These are phyloP conservation scores for Coprinopsis strossmayeri DNA, from an alignment of 768 basidiomycete species.

Conservation along the genomic window DNA sequence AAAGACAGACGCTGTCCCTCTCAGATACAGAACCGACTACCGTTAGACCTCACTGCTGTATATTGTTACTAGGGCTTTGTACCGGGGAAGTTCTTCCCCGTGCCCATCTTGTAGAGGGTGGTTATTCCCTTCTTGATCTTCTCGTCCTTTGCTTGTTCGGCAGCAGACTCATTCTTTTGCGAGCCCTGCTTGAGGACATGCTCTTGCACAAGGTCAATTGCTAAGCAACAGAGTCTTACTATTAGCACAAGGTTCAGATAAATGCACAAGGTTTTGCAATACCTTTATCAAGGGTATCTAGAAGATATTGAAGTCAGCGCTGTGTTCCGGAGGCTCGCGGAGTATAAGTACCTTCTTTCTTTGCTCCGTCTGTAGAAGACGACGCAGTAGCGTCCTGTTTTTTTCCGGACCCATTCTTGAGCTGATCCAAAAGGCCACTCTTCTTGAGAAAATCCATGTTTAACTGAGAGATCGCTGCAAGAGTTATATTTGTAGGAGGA, in stretches of 20 bases:
- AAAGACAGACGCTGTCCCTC: no score
- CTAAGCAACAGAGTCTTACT: constrained; percentile 13
- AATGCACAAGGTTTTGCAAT: neutral
- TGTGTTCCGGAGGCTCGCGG: neutral
- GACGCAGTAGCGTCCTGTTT: neutral
- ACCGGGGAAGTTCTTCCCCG: constrained; percentile 27
- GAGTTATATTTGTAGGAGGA: no score
- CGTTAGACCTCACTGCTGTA: no score
- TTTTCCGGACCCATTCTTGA: neutral
- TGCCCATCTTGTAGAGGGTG: constrained; percentile 24
- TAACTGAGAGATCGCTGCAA: no score
- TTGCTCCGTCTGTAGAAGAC: neutral
- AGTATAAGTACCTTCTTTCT: constrained; percentile 1
- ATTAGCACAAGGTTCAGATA: neutral
- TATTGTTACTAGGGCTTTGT: no score
- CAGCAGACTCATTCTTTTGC: constrained; percentile 30
- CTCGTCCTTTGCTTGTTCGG: constrained; percentile 35
- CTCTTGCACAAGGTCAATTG: constrained; percentile 35
- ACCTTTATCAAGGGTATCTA: constrained; percentile 7
- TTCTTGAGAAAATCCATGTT: constrained; percentile 7
- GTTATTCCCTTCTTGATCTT: constrained; percentile 22
- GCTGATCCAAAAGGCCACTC: neutral
- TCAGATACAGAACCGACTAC: no score
- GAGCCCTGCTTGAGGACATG: constrained; percentile 29
- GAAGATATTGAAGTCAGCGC: neutral